phyloP scores from a whole-genome alignment of 305 asterid genomes.

The Fraxinus latifolia region DNA sequence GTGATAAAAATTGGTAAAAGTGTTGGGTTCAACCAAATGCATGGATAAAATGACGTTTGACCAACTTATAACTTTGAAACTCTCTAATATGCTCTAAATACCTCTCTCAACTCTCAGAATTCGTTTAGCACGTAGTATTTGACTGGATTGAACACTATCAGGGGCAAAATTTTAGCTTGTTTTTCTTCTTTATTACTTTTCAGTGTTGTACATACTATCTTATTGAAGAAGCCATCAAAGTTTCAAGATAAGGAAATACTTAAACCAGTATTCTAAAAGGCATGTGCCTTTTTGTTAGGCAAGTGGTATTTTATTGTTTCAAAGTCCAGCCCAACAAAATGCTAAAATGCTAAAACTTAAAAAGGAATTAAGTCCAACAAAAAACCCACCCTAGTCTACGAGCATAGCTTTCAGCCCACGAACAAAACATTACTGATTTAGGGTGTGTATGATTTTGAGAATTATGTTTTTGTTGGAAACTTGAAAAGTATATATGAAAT shows the following conservation, averaged over 20 bases:
- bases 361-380: too few species aligned
- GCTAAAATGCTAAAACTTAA: neutral
- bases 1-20: neutral
- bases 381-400: neutral
- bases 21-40: neutral
- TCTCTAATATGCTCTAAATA: neutral
- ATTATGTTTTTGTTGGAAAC: neutral
- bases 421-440: neutral
- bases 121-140: neutral
- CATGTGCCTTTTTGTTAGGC: neutral
- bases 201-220: neutral
- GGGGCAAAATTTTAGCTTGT: too few species aligned
- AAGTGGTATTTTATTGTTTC: neutral
- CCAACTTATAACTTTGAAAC: neutral
- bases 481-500: neutral
- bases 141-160: neutral
- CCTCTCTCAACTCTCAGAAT: neutral
- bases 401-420: neutral
- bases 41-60: too few species aligned
- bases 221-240: neutral
- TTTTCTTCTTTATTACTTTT: too few species aligned
- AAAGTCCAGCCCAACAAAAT: neutral
- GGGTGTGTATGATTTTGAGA: neutral
- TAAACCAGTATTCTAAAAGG: neutral
- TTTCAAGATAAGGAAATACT: neutral